These are phyloP conservation scores for Lipomyces chichibuensis DNA, from an alignment of 805 yeast species.

Conservation along the genomic window DNA sequence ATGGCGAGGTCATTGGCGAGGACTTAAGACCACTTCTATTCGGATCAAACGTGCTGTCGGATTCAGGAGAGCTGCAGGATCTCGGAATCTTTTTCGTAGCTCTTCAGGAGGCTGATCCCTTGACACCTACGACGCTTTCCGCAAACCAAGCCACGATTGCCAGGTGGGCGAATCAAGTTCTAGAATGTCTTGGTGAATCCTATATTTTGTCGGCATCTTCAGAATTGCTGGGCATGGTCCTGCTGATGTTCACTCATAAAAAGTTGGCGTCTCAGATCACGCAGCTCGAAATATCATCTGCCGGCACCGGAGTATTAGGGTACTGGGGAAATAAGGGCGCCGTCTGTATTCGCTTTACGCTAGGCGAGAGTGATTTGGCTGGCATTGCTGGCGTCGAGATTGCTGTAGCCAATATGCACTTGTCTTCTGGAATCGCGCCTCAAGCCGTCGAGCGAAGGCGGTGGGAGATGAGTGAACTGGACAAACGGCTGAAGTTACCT, in stretches of 20 bases:
- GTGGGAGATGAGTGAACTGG: slow-evolving; percentile 52
- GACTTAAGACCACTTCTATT: slow-evolving; percentile 35
- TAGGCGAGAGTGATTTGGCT: slow-evolving; percentile 46
- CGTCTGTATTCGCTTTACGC: slow-evolving; percentile 49
- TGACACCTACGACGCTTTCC: slow-evolving; percentile 48
- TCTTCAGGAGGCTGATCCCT: slow-evolving; percentile 57
- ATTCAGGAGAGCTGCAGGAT: slow-evolving; percentile 16
- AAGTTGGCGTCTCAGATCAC: slow-evolving; percentile 48
- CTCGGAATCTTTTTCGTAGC: slow-evolving; percentile 48
- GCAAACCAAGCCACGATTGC: slow-evolving; percentile 43
- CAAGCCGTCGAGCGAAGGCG: slow-evolving; percentile 48
- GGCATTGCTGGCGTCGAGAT: slow-evolving; percentile 42
- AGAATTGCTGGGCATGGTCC: slow-evolving; percentile 58
- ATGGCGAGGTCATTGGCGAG: slow-evolving; percentile 38
- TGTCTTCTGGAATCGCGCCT: slow-evolving; percentile 55
- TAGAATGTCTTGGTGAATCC: slow-evolving; percentile 37
- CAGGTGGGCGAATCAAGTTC: slow-evolving; percentile 36
- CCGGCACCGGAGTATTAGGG: slow-evolving; percentile 62
- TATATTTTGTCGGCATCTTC: slow-evolving; percentile 50
- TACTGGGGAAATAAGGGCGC: slow-evolving; percentile 69
- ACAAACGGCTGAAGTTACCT: slow-evolving; percentile 41
- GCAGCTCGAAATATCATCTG: slow-evolving; percentile 47
- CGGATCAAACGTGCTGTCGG: slow-evolving; percentile 26
- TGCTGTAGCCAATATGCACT: slow-evolving; percentile 55
- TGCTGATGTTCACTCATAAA: slow-evolving; percentile 49